Base-by-base conservation (phyloP, 805 yeast genomes). In the Wickerhamiella occidentalis region DNA sequence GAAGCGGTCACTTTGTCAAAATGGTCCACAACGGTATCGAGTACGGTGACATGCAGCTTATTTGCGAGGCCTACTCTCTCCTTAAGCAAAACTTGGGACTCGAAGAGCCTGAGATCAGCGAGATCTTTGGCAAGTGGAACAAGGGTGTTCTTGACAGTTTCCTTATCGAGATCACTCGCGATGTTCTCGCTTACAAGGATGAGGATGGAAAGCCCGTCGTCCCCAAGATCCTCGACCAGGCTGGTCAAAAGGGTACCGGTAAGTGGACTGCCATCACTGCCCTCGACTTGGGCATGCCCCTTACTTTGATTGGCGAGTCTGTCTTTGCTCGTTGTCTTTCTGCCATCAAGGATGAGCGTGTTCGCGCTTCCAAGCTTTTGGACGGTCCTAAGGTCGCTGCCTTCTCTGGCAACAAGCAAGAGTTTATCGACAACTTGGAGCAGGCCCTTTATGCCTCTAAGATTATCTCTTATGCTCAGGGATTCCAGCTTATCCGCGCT, bases 11-110 rank as follows among this genome's bases (percentile, higher is more conserved):
- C 73, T 90, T 82, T 73, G 97, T 90, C 67, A 90, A 90, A 78
- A 92, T 92, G 98, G 97, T 92, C 57, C 98, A 90, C 79, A 90
- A 90, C 70, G 98, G 98, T 84, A 90, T 90, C 62, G 98, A 90
- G 75, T 90, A 90, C 71, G 98, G 97, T 78, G 98, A 90, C 73
- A 90, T 90, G 98, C 98, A 90, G 76, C 78, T 90, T 77, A 90
- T 90, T 68, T 81, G 90, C 71, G 98, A 90, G 76, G 96, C 96
- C 58, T 90, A 90, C 73, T 96, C 88, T 69, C 74, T 90, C 68
- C 74, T 90, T 82, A 90, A 86, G 79, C 79, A 96, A 70, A 80
- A 85, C 61, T 95, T 94, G 68, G 85, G 87, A 57, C 78, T 92
- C 75, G 66, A 82, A 58, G 82, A 86, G 76, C 79, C 79, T 69